Evolutionary conservation across 345 rosid species (phyloP).

Genomic region (Ceriops decandra): DNA sequence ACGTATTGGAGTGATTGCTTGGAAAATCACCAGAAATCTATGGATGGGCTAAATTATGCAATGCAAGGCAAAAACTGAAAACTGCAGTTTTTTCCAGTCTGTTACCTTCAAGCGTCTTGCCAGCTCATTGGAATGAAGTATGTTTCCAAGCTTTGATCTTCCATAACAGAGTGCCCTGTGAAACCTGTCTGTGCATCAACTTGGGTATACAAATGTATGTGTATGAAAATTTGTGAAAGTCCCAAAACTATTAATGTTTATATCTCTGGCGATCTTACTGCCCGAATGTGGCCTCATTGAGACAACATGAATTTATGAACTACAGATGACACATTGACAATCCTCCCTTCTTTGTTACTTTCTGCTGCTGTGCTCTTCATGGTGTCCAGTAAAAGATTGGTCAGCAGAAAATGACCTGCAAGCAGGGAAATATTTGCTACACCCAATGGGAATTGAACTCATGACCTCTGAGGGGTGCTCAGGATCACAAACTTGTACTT

Average conservation of each 20-base stretch:
- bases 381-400: slow-evolving; percentile 10
- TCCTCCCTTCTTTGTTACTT: slow-evolving; percentile 56
- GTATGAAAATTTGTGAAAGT: neutral
- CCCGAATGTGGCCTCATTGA: neutral
- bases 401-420: slow-evolving; percentile 69
- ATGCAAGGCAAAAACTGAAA: too few relatives aligned
- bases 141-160: slow-evolving; percentile 38
- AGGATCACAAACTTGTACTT: neutral
- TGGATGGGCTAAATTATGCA: too few relatives aligned
- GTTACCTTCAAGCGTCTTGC: slow-evolving; percentile 34
- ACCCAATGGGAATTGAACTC: neutral
- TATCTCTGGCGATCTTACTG: too few relatives aligned
- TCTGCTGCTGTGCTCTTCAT: slow-evolving; percentile 26
- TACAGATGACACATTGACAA: slow-evolving; percentile 48
- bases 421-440: neutral
- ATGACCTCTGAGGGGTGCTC: too few relatives aligned
- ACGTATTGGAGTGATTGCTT: too few relatives aligned
- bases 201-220: neutral
- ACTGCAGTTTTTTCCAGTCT: too few relatives aligned
- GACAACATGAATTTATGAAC: slow-evolving; percentile 44
- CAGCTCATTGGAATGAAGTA: slow-evolving; percentile 38
- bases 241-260: neutral
- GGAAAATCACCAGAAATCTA: too few relatives aligned
- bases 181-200: slow-evolving; percentile 10
- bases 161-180: slow-evolving; percentile 24